Base-by-base conservation (phyloP, 1,284 basidiomycete species). In the Ganoderma sp. region DNA sequence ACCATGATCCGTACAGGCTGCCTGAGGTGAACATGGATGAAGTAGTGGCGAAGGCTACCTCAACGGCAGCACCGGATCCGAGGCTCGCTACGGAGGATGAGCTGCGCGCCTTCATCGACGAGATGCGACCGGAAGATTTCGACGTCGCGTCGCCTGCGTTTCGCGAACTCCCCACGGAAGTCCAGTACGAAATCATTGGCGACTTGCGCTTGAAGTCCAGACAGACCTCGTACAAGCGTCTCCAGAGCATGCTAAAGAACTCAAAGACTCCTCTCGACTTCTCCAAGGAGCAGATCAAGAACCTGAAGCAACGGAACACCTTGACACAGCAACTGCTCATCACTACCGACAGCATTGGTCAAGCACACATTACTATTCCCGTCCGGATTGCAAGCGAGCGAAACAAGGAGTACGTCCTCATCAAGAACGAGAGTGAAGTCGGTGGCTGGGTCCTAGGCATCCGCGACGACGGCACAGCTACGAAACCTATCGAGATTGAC, bases 131-230 rank as follows among this genome's bases (percentile, higher is more conserved):
- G 0, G 95, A 95, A 74, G 95, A 98, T 76, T 93, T 98, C 74
- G 96, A 98, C 76, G 86, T 96, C 65, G 86, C 89, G 19, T 95
- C 94, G 1, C 86, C 93, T 9, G 93, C 91, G n/a, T 99, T 99
- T 77, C 90, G 91, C 34, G 94, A 95, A 70, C 86, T 99, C 12
- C 96, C 98, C 0, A 95, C 95, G 0, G 97, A 99, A 79, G 90
- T 98, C 28, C 96, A 99, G 78, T 99, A 99, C 80, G 98, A 99
- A 82, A 96, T 99, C 73, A 92, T 99, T 39, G 97, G 97, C 67
- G 98, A 99, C 81, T 82, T 99, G 67, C 89, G 97, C 5, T 83
- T 97, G 57, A 96, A 96, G 78, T 98, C 96, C 1, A 88, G 98
- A 2, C 96, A 98, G 79, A 97, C 96, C 8, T 98, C 95, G 6